phyloP scores from a whole-genome alignment of 2,329 filamentous ascomycete genomes.

The Neonectria sp. region DNA sequence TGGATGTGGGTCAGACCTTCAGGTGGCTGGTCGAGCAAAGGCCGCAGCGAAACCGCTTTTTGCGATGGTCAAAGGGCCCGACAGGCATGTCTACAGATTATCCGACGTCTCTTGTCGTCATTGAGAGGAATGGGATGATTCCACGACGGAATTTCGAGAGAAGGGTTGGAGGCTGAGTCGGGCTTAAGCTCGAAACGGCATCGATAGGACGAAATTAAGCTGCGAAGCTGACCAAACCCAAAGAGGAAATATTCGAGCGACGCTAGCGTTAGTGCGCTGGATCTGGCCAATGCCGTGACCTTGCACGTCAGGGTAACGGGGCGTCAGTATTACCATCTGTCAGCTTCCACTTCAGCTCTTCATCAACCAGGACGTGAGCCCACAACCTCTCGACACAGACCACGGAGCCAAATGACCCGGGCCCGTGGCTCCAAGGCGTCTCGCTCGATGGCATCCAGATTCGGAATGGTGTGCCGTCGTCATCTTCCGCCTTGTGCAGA shows the following conservation, averaged over 20 bases:
- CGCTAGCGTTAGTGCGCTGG: conserved; percentile 24
- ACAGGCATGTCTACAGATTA: conserved; percentile 43
- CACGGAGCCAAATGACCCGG: background rate
- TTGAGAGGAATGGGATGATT: background rate
- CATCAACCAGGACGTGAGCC: background rate
- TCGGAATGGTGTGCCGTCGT: background rate
- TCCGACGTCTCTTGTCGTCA: background rate
- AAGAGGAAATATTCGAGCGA: conserved; percentile 42
- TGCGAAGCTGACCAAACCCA: conserved; percentile 25
- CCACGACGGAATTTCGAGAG: background rate
- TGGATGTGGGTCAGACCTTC: conserved; percentile 44
- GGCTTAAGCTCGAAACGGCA: conserved; percentile 38
- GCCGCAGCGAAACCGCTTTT: conserved; percentile 50
- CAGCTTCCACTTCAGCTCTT: conserved; percentile 1
- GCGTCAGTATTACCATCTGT: background rate
- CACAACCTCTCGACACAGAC: background rate
- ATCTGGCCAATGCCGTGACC: background rate
- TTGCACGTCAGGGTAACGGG: background rate
- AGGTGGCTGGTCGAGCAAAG: conserved; percentile 52
- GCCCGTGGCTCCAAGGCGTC: background rate
- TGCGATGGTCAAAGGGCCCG: conserved; percentile 53
- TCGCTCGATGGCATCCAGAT: conserved; percentile 36
- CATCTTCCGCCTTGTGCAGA: background rate
- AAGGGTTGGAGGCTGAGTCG: background rate
- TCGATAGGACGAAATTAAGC: conserved; percentile 34